Conservation (phyloP, 805 yeast species). For the Candida andamanensis region DNA sequence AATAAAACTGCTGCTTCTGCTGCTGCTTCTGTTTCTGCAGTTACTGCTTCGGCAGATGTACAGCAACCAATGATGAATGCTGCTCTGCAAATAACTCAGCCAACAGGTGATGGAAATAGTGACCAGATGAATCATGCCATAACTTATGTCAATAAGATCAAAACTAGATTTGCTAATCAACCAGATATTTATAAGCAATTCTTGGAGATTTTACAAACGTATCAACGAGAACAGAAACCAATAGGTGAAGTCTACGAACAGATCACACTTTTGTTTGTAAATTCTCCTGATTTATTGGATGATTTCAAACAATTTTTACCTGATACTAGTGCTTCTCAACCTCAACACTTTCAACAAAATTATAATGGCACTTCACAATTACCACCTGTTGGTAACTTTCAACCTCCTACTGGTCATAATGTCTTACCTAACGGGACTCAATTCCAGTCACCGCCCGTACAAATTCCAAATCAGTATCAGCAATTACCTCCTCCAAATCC, state of each 20-base stretch:
- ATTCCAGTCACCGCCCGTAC: constrained; percentile 9
- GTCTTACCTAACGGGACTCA: constrained; percentile 4
- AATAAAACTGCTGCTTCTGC: constrained; percentile 41
- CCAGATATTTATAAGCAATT: constrained; percentile 96
- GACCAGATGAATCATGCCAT: constrained; percentile 97
- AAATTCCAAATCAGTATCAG: constrained; percentile 9
- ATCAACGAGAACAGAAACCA: constrained; percentile 93
- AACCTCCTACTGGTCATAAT: constrained; percentile 49
- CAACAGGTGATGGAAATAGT: constrained; percentile 49
- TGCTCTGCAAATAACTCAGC: constrained; percentile 6
- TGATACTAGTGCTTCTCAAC: constrained; percentile 46
- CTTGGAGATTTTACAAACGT: constrained; percentile 90
- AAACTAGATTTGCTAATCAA: constrained; percentile 85
- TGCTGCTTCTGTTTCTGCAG: constrained; percentile 23
- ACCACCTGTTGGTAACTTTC: constrained; percentile 88
- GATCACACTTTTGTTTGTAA: constrained; percentile 80
- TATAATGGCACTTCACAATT: constrained; percentile 45
- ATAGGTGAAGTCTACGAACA: constrained; percentile 94
- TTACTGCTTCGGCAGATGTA: constrained; percentile 45
- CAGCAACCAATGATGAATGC: constrained; percentile 3
- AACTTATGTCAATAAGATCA: constrained; percentile 91
- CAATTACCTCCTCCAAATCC: constrained; percentile 10
- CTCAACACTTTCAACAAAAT: constrained; percentile 1
- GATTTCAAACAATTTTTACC: constrained; percentile 96
- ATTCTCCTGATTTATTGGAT: constrained; percentile 90